Conservation (phyloP, 2,329 filamentous ascomycete species). For the Fusarium brachygibbosum region DNA sequence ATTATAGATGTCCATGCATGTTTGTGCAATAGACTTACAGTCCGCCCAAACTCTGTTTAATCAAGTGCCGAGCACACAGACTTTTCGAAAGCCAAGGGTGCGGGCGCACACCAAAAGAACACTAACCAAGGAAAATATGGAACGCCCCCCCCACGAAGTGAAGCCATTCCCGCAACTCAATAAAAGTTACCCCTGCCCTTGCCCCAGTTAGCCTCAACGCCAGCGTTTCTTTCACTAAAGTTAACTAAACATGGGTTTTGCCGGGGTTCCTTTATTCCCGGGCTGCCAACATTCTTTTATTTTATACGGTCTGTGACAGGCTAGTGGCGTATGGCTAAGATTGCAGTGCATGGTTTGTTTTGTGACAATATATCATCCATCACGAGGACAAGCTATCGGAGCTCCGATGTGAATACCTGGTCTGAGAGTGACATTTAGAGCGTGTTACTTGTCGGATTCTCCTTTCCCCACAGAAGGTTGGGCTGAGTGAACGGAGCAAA, state of each 20-base stretch:
- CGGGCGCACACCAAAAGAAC: not conserved
- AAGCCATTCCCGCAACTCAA: constrained; percentile 31
- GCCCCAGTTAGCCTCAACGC: constrained; percentile 2
- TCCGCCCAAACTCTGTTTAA: constrained; percentile 20
- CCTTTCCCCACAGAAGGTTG: not conserved
- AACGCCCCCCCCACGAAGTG: constrained; percentile 5
- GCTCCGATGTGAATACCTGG: not conserved
- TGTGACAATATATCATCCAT: not conserved
- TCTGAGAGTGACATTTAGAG: not conserved
- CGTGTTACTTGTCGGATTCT: constrained; percentile 10
- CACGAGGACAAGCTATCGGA: not conserved
- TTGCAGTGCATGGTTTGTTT: not conserved
- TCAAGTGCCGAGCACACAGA: constrained; percentile 11
- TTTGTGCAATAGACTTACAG: constrained; percentile 1
- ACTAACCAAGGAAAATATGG: too few relatives aligned
- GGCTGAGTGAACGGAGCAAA: not conserved
- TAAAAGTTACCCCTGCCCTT: not conserved
- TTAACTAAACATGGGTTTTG: not conserved
- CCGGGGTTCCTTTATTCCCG: not conserved
- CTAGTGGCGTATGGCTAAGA: not conserved
- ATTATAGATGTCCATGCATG: not conserved
- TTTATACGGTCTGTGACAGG: too few relatives aligned
- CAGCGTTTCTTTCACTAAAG: not conserved
- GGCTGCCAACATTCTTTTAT: not conserved
- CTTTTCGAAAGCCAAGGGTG: not conserved